Base-by-base conservation (phyloP, 331 rosid genomes). In the Pyracantha coccinea region DNA sequence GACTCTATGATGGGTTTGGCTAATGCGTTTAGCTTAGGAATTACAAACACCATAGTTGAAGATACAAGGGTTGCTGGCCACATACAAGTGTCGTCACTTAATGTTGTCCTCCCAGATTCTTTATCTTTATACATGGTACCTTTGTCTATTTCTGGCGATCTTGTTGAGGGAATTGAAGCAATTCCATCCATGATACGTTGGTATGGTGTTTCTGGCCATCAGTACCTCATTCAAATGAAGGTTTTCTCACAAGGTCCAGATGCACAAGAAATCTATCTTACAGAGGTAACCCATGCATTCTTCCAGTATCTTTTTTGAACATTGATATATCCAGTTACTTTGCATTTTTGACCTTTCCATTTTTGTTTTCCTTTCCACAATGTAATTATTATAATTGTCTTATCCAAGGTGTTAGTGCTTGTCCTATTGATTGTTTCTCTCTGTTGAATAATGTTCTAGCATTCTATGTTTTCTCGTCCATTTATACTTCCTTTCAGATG, bases 31-130 rank as follows among this genome's bases (percentile, higher is more conserved):
- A 83, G 82, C 78, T 81, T 94, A 77, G 99, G 99, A 61, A 80
- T 75, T 78, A 81, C 97, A 54, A 62, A 86, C 83, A 83, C 89
- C 75, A 77, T 85, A 69, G 99, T 92, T 71, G 92, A 91, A 81
- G 99, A 94, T 82, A 91, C 86, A 65, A 88, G 99, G 83, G 96
- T 94, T 85, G 85, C 87, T n/a, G 93, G 91, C 41, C 97, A 94
- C 83, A 75, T 79, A 33, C 99, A 94, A 88, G 85, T 86, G 59
- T 94, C 99, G 72, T 87, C 96, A 74, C 84, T 94, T 68, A 88
- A 86, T 78, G 95, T 94, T 76, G 97, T 90, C 74, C 60, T 88
- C 65, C 97, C 99, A 52, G 92, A 85, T 86, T 83, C 89, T 65
- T 63, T 91, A 74, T 53, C 29, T 64, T 82, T 91, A 69, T 90